phyloP scores from a whole-genome alignment of 495 filamentous ascomycete species.

The Tetracladium setigerum region DNA sequence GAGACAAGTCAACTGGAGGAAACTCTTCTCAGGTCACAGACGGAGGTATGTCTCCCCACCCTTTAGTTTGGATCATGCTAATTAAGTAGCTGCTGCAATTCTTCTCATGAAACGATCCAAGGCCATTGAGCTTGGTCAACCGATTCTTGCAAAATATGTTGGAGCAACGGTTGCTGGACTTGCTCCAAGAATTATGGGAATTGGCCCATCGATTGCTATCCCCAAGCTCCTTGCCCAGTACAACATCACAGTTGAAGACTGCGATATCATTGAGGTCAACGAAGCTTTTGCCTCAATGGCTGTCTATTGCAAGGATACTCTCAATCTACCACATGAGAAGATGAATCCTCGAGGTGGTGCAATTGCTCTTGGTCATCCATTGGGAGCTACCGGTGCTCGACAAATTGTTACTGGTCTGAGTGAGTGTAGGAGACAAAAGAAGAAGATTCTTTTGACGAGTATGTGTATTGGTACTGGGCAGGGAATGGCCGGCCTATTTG shows the following conservation, averaged over 20 bases:
- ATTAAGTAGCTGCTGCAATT: conserved; percentile 56
- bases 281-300: conserved; percentile 96
- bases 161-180: conserved; percentile 85
- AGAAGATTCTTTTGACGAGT: conserved; percentile 73
- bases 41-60: conserved; percentile 31
- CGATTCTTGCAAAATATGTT: conserved; percentile 89
- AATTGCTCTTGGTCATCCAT: conserved; percentile 70
- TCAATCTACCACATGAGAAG: conserved; percentile 73
- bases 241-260: conserved; percentile 64
- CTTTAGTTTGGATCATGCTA: too few species aligned
- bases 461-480: conserved; percentile 83
- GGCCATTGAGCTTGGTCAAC: conserved; percentile 77
- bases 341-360: conserved; percentile 85
- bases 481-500: conserved; percentile 49
- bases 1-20: conserved; percentile 81
- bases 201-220: conserved; percentile 86
- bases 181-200: conserved; percentile 92
- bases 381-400: conserved; percentile 69
- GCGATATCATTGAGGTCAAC: conserved; percentile 91
- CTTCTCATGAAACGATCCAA: conserved; percentile 90
- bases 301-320: conserved; percentile 76
- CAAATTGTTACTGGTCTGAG: conserved; percentile 78
- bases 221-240: conserved; percentile 84
- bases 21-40: conserved; percentile 95
- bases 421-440: conserved; percentile 66